A percentile compares a stretch with the other conserved stretches of the same genome.
Evolutionary conservation across 371 early-diverging fungal species (phyloP).

Genomic region (Haplosporangium sp.): DNA sequence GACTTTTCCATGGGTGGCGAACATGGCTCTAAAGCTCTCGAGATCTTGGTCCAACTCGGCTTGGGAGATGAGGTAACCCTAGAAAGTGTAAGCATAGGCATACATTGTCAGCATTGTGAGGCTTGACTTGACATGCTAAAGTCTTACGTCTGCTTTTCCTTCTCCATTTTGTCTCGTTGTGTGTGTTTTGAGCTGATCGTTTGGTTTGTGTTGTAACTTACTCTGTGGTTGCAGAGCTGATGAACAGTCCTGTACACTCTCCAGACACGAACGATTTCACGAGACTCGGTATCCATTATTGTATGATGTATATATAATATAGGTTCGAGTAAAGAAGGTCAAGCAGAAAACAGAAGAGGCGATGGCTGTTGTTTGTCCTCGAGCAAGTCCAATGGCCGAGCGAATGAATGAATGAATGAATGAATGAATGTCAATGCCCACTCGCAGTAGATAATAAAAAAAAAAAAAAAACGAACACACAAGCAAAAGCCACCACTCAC

Average conservation of each 20-base stretch:
- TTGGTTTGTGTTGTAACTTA: slow-evolving; percentile 33
- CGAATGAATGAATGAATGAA: too few relatives aligned
- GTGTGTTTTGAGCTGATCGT: slow-evolving; percentile 1
- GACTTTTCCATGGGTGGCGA: slow-evolving; percentile 79
- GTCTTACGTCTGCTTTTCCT: neutral
- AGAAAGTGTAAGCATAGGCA: slow-evolving; percentile 6
- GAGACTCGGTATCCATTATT: slow-evolving; percentile 67
- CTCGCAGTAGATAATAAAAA: too few relatives aligned
- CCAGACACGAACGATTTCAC: slow-evolving; percentile 81
- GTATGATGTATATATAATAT: neutral
- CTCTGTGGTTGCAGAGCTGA: slow-evolving; percentile 90
- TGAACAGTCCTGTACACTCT: slow-evolving; percentile 90
- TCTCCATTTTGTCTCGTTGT: neutral
- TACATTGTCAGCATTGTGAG: too few relatives aligned
- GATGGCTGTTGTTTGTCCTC: neutral
- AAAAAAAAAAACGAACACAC: too few relatives aligned
- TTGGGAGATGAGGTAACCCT: slow-evolving; percentile 89
- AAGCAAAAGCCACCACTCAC: too few relatives aligned
- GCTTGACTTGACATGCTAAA: too few relatives aligned
- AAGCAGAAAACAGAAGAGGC: slow-evolving; percentile 1
- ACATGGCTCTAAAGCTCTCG: slow-evolving; percentile 80
- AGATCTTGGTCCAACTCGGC: slow-evolving; percentile 86
- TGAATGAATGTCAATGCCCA: too few relatives aligned
- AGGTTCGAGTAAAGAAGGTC: neutral
- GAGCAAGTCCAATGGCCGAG: neutral